Conservation (phyloP, 495 filamentous ascomycete genomes). For the Penicillium mononematosum region DNA sequence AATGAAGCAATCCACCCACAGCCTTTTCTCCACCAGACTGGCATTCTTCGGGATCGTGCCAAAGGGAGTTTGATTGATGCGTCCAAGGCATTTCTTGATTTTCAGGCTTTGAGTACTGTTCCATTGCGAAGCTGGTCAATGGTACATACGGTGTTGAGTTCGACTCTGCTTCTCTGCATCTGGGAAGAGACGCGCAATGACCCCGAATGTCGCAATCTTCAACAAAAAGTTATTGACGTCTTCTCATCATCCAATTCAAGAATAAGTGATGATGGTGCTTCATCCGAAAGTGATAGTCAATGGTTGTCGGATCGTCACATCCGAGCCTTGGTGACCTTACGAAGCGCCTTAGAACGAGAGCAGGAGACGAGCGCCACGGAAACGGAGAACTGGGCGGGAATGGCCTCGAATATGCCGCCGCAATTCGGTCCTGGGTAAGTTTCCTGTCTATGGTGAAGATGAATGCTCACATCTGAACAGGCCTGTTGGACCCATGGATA, state of each 20-base stretch:
- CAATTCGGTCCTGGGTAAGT: too few relatives aligned
- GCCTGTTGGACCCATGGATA: too few relatives aligned
- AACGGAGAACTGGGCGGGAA: slow-evolving; percentile 4
- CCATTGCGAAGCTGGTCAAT: slow-evolving; percentile 41
- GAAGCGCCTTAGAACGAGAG: slow-evolving; percentile 23
- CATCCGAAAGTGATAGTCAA: slow-evolving; percentile 21
- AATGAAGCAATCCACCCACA: slow-evolving; percentile 23
- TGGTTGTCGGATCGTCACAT: slow-evolving; percentile 40
- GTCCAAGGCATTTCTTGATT: slow-evolving; percentile 36
- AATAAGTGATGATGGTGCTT: slow-evolving; percentile 14
- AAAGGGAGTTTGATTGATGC: slow-evolving; percentile 34
- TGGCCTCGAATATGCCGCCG: too few relatives aligned
- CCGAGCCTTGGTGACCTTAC: slow-evolving; percentile 32
- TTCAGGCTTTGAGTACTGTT: slow-evolving; percentile 35
- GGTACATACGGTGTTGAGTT: slow-evolving; percentile 40
- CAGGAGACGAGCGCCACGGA: slow-evolving; percentile 9
- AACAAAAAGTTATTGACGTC: slow-evolving; percentile 36
- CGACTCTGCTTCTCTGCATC: slow-evolving; percentile 38
- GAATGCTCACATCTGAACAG: too few relatives aligned
- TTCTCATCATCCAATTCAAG: slow-evolving; percentile 29
- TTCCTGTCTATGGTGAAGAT: too few relatives aligned
- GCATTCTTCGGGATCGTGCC: slow-evolving; percentile 26
- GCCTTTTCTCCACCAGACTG: slow-evolving; percentile 8
- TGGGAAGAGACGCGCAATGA: slow-evolving; percentile 42
- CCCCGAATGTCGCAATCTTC: slow-evolving; percentile 32